Conservation (phyloP, 345 rosid genomes). For the Draba incana region DNA sequence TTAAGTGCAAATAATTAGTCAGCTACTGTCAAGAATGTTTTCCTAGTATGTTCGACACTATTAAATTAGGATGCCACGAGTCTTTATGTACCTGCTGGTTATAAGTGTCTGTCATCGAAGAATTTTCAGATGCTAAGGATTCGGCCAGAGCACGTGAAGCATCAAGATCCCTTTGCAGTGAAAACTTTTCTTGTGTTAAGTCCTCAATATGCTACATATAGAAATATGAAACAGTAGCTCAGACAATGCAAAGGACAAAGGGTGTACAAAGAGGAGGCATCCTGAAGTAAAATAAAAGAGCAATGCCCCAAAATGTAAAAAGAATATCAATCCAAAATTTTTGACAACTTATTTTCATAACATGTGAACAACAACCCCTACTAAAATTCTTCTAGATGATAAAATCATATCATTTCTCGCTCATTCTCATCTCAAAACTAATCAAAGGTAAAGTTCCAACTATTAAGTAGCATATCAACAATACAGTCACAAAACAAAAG, state of each 20-base stretch:
- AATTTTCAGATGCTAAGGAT: constrained; percentile 95
- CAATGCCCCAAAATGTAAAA: constrained; percentile 1
- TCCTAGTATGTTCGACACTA: constrained; percentile 10
- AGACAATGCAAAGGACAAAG: constrained; percentile 27
- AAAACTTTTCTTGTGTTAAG: constrained; percentile 92
- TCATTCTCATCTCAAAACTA: constrained; percentile 13
- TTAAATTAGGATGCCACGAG: constrained; percentile 26
- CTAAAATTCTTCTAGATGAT: constrained; percentile 7
- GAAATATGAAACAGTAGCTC: constrained; percentile 20
- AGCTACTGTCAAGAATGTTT: constrained; percentile 14
- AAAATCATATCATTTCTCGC: not conserved
- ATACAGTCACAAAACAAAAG: not conserved
- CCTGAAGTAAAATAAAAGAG: not conserved
- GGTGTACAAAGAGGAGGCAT: constrained; percentile 12
- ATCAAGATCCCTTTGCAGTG: constrained; percentile 96
- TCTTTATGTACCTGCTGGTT: constrained; percentile 77
- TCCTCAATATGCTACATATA: constrained; percentile 92
- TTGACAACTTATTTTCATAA: constrained; percentile 17
- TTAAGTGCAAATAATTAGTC: constrained; percentile 11
- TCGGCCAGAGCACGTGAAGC: constrained; percentile 88
- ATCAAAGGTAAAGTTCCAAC: constrained; percentile 24
- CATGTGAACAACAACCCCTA: constrained; percentile 15
- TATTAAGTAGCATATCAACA: constrained; percentile 19
- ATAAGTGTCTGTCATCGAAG: constrained; percentile 86
- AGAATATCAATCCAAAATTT: constrained; percentile 15